These are phyloP conservation scores for Hypoxylon crocopeplum DNA, from an alignment of 495 filamentous ascomycete genomes.

Conservation along the genomic window DNA sequence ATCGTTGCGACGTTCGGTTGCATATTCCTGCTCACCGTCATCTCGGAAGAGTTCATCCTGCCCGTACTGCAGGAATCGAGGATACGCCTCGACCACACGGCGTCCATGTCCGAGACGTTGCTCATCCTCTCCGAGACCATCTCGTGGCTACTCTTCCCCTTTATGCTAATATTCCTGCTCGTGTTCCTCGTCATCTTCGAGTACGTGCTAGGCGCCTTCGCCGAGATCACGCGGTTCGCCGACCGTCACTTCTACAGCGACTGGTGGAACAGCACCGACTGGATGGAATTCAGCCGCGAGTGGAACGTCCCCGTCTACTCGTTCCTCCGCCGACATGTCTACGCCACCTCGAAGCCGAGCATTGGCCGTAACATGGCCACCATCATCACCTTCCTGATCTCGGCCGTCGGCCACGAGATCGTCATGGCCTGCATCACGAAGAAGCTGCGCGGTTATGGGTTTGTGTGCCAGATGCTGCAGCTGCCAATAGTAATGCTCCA, in stretches of 20 bases:
- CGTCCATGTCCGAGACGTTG: conserved; percentile 66
- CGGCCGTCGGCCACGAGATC: conserved; percentile 87
- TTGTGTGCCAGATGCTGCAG: conserved; percentile 94
- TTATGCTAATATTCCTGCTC: conserved; percentile 94
- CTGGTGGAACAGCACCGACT: conserved; percentile 91
- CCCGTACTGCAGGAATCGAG: conserved; percentile 84
- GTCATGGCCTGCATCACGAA: conserved; percentile 99
- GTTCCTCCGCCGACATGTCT: conserved; percentile 95
- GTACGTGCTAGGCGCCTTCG: conserved; percentile 92
- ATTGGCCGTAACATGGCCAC: conserved; percentile 83
- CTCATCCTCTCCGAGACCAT: conserved; percentile 92
- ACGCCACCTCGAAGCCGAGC: conserved; percentile 75
- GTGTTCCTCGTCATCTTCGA: conserved; percentile 98
- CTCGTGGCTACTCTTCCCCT: conserved; percentile 91
- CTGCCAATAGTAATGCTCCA: conserved; percentile 93
- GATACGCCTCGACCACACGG: conserved; percentile 63
- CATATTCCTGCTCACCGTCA: conserved; percentile 91
- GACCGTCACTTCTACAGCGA: conserved; percentile 96
- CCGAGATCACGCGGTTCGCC: conserved; percentile 91
- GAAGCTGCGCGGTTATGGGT: conserved; percentile 93
- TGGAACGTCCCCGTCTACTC: conserved; percentile 99
- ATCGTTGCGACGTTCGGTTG: conserved; percentile 92
- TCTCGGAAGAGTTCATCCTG: conserved; percentile 93
- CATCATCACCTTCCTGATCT: conserved; percentile 90
- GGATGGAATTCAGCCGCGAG: conserved; percentile 96